Base-by-base conservation (phyloP, 805 yeast genomes). In the Saccharomyces cerevisiae region DNA sequence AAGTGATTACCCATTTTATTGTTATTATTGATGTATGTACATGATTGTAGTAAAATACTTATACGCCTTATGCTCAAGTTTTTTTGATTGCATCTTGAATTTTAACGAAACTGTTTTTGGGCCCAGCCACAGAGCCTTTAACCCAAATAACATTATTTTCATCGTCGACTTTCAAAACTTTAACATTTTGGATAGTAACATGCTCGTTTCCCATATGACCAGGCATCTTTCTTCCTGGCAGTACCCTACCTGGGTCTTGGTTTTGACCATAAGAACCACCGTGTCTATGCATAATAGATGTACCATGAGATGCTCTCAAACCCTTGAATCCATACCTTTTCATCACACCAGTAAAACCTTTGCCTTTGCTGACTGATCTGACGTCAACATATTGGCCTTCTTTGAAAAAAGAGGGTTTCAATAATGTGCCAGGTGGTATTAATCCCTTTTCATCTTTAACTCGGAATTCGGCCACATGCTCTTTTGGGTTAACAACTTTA, bases 271-370 rank as follows among this genome's bases (percentile, higher is more conserved):
- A 90, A 31, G 97, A 91, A 80, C 99, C 99, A 64, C 96, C 96
- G 55, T 90, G 84, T 79, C 99, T 86, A 70, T 94, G 98, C 41
- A 92, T 85, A 50, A 80, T 76, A 29, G 99, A 89, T 27, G 88
- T 91, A 86, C 99, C 99, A 71, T 94, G 99, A 1, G 97, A 79
- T 6, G 97, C 97, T 47, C 82, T 80, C 70, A 87, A 81, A 78
- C 99, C 99, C 48, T 75, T 76, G 74, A 92, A 94, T 11, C 89
- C 87, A 77, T 86, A 87, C 73, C 96, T 84, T 71, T 92, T 92
- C 97, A 94, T 94, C 26, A 92, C 98, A 82, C 99, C 99, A 24
- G 91, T 89, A 70, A 89, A 89, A 10, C 99, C 99, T 72, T 94
- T 94, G 73, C 99, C 99, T 70, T 89, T 92, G 51, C 91, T 77